Percentiles rank a stretch among this genome's conserved stretches.
These are phyloP conservation scores for Diaporthe ampelina DNA, from an alignment of 2,329 filamentous ascomycete genomes.

Conservation along the genomic window DNA sequence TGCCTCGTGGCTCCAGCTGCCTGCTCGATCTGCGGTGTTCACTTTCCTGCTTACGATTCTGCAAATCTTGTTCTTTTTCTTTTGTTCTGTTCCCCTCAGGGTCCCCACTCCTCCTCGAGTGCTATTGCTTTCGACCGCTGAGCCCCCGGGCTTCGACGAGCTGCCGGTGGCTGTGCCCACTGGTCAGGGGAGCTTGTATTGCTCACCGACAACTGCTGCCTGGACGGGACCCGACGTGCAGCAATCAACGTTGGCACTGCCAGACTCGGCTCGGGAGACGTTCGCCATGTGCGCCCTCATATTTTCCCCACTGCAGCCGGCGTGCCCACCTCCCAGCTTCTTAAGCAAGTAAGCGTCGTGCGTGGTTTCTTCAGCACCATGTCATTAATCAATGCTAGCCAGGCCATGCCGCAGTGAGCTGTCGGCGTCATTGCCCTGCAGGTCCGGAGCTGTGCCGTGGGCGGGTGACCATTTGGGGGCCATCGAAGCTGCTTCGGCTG, in stretches of 20 bases:
- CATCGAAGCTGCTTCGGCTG: slow-evolving; percentile 12
- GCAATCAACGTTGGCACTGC: slow-evolving; percentile 13
- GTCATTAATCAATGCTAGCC: not conserved
- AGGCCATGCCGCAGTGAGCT: slow-evolving; percentile 1
- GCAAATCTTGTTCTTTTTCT: not conserved
- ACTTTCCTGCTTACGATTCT: not conserved
- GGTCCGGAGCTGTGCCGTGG: slow-evolving; percentile 23
- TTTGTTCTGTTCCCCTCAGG: not conserved
- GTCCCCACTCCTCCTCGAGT: not conserved
- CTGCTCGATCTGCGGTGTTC: not conserved
- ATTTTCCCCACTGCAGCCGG: not conserved
- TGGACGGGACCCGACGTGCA: slow-evolving; percentile 18
- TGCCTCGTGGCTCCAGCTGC: slow-evolving; percentile 15
- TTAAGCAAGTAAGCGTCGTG: slow-evolving; percentile 15
- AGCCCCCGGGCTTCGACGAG: not conserved
- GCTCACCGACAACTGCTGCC: slow-evolving; percentile 16
- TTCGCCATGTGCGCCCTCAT: not conserved
- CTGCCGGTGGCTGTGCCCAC: slow-evolving; percentile 29
- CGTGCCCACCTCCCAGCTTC: not conserved
- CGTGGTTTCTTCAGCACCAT: slow-evolving; percentile 3
- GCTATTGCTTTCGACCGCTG: not conserved
- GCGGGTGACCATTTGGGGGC: slow-evolving; percentile 25
- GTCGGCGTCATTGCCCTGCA: slow-evolving; percentile 11
- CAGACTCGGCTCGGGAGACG: not conserved
- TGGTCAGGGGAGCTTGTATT: not conserved